Evolutionary conservation across 441 rosid species (phyloP), one percentile per base, ranked within the genome.

Genomic region (Raphanus hybrid): DNA sequence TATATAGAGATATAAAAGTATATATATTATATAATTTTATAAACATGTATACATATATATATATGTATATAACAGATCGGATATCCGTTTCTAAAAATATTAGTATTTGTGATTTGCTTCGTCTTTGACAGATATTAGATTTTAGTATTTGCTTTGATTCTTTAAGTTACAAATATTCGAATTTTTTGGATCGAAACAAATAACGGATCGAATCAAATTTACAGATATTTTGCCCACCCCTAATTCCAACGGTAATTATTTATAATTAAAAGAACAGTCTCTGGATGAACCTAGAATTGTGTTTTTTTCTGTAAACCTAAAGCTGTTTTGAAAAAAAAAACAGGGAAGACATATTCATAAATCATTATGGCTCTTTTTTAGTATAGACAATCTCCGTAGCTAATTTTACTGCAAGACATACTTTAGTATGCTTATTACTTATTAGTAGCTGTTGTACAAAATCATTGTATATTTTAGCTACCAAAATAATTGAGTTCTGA

Each of bases 391-490:
- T 14, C 9, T n/a, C 20, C 20, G 9, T 58, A 58, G 1, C 55
- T 57, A 70, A 7, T 70, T 58, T 70, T n/a, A 37, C 55, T 23
- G 15, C n/a, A 6, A 32, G 41, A 57, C 6, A 66, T 26, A 65
- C 3, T 52, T 73, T 52, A 34, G n/a, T 64, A 64, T 50, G 41
- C 20, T 18, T 18, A 18, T 18, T 18, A 18, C 27, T 55, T 55
- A 41, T 48, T 27, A 58, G 45, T 66, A 8, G 26, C 1, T 10
- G 58, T 10, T 23, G 7, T 58, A 8, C 8, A 48, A 48, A 20
- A 68, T 50, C 8, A 75, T 43, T 48, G 29, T 12, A 34, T 18
- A 23, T 62, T 54, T 63, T 48, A 77, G 64, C 62, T n/a, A 77
- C 67, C 62, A 71, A 16, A 57, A 57, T 64, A 55, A 20, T 54